A percentile compares a stretch with the other conserved stretches of the same genome.
Evolutionary conservation across 306 rosid genomes (phyloP).

Genomic region (Geum urbanum): DNA sequence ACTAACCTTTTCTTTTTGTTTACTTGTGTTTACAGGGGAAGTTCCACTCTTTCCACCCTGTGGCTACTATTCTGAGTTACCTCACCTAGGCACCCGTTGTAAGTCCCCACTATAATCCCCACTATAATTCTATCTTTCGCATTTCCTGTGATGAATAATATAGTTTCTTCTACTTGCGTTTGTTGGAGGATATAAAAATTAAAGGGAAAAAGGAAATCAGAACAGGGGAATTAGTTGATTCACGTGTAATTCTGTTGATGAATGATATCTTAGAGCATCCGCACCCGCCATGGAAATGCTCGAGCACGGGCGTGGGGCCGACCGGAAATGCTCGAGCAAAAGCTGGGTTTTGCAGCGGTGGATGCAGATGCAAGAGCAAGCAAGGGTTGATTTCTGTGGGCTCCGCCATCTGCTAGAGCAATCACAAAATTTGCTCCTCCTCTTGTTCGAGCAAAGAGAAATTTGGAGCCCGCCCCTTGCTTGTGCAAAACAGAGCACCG

Average conservation of each 20-base stretch:
- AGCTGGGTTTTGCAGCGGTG: no score
- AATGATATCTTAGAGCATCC: background rate
- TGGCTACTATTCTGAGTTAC: slow-evolving; percentile 89
- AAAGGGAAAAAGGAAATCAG: background rate
- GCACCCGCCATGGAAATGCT: no score
- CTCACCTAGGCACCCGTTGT: slow-evolving; percentile 97
- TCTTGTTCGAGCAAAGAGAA: no score
- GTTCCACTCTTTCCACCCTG: slow-evolving; percentile 96
- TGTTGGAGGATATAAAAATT: background rate
- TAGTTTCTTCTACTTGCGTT: background rate
- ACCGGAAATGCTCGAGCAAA: no score
- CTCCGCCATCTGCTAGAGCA: no score
- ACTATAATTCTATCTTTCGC: background rate
- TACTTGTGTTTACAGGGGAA: slow-evolving; percentile 55
- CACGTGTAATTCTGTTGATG: background rate
- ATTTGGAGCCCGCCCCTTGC: no score
- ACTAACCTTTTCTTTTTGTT: background rate
- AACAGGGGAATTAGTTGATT: background rate
- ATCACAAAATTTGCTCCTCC: no score
- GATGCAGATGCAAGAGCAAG: no score
- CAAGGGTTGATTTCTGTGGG: no score
- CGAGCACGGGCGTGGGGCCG: no score
- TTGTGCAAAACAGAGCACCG: no score
- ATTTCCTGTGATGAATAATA: background rate
- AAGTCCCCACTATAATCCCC: slow-evolving; percentile 31